These are phyloP conservation scores for Psilocybe azurescens DNA, from an alignment of 768 basidiomycete species.

Conservation along the genomic window DNA sequence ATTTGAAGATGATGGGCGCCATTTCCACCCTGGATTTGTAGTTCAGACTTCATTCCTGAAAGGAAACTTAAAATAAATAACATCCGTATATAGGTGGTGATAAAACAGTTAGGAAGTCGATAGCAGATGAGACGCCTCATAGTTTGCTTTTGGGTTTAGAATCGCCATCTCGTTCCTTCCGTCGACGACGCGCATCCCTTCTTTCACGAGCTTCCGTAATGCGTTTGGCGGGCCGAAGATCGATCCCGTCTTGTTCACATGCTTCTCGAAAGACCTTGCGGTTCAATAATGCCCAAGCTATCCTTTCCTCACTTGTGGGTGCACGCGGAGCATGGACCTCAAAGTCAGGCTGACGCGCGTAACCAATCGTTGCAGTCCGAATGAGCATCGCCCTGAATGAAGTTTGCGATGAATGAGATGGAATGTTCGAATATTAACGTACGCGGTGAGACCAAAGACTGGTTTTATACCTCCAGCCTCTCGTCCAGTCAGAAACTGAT, in stretches of 20 bases:
- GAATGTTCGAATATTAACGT: slow-evolving; percentile 31
- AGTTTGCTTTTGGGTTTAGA: slow-evolving; percentile 5
- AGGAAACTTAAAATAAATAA: too few relatives aligned
- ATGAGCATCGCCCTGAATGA: slow-evolving; percentile 48
- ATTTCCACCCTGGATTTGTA: slow-evolving; percentile 26
- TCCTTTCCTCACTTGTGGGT: slow-evolving; percentile 40
- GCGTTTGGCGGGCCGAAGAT: slow-evolving; percentile 34
- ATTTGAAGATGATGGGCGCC: slow-evolving; percentile 52
- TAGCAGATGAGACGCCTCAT: not conserved
- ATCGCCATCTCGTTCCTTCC: not conserved
- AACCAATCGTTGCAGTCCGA: slow-evolving; percentile 48
- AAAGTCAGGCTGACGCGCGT: slow-evolving; percentile 49
- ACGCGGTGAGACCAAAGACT: slow-evolving; percentile 91
- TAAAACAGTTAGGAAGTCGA: too few relatives aligned
- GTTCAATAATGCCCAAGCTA: slow-evolving; percentile 49
- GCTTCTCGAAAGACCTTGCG: slow-evolving; percentile 42
- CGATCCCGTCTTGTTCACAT: slow-evolving; percentile 43
- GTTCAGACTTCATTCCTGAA: too few relatives aligned
- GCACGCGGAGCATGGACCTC: slow-evolving; percentile 41
- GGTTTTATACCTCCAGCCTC: slow-evolving; percentile 87
- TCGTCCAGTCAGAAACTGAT: slow-evolving; percentile 85
- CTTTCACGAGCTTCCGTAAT: slow-evolving; percentile 20
- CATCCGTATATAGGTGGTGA: too few relatives aligned
- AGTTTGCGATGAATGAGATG: not conserved
- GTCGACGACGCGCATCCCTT: too few relatives aligned